These are phyloP conservation scores for Neurospora sp. DNA, from an alignment of 495 filamentous ascomycete species.

Conservation along the genomic window DNA sequence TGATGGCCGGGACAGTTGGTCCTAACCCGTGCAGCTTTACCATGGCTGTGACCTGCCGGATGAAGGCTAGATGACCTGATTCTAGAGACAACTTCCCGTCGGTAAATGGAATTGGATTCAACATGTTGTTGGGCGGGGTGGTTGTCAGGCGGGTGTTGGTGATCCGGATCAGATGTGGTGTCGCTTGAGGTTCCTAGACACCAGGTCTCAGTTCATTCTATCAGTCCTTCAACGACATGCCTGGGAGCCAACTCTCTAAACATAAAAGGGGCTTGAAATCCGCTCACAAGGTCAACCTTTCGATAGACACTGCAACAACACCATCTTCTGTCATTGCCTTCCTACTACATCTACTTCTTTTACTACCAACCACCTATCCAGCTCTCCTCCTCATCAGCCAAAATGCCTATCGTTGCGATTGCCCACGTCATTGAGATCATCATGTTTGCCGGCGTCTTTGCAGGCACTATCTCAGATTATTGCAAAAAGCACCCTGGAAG, in stretches of 20 bases:
- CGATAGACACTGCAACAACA: background rate
- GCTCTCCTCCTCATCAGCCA: background rate
- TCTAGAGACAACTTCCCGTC: no score
- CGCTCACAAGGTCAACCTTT: background rate
- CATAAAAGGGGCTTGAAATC: background rate
- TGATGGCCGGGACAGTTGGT: no score
- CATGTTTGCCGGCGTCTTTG: background rate
- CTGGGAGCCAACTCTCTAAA: background rate
- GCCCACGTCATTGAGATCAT: background rate
- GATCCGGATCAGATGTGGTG: background rate
- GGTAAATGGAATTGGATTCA: no score
- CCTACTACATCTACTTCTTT: background rate
- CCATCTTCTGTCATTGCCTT: background rate
- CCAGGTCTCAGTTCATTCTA: background rate
- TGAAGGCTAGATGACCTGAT: no score
- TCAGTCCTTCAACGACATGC: background rate
- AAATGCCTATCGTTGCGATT: background rate
- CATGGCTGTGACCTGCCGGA: no score
- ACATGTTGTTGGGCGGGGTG: background rate
- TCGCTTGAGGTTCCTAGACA: background rate
- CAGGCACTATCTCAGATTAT: background rate
- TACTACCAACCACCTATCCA: background rate
- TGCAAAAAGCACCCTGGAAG: background rate
- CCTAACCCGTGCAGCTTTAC: no score
- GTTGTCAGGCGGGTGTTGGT: background rate